A percentile compares a stretch with the other conserved stretches of the same genome.
These are phyloP conservation scores for Neurospora sp. DNA, from an alignment of 495 filamentous ascomycete species.

Conservation along the genomic window DNA sequence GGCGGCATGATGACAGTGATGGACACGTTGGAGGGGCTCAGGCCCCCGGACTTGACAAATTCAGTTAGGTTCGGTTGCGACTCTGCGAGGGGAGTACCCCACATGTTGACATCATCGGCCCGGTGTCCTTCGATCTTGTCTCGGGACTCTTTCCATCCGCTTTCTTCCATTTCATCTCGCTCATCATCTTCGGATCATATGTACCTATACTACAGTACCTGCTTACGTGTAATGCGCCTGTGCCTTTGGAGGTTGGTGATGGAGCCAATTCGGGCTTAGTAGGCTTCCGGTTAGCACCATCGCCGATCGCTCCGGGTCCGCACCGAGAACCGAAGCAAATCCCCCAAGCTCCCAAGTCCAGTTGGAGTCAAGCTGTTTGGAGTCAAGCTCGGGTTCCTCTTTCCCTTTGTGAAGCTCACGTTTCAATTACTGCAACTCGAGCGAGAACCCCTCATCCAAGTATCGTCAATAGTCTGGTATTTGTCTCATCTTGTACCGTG, in stretches of 20 bases:
- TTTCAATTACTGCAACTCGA: background rate
- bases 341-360: background rate
- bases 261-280: background rate
- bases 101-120: background rate
- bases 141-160: background rate
- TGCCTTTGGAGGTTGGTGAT: background rate
- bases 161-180: background rate
- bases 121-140: background rate
- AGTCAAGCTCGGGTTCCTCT: background rate
- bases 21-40: background rate
- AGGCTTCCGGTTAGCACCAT: background rate
- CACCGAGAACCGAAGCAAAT: background rate
- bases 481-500: background rate
- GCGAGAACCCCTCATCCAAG: background rate
- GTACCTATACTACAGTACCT: background rate
- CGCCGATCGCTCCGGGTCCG: background rate
- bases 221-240: background rate
- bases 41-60: background rate
- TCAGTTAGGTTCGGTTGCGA: background rate
- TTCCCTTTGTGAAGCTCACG: background rate
- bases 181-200: background rate
- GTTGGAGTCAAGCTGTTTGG: background rate
- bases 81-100: background rate
- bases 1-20: background rate
- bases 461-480: background rate